These are phyloP conservation scores for Drechslera avenae DNA, from an alignment of 2,329 filamentous ascomycete species.

Conservation along the genomic window DNA sequence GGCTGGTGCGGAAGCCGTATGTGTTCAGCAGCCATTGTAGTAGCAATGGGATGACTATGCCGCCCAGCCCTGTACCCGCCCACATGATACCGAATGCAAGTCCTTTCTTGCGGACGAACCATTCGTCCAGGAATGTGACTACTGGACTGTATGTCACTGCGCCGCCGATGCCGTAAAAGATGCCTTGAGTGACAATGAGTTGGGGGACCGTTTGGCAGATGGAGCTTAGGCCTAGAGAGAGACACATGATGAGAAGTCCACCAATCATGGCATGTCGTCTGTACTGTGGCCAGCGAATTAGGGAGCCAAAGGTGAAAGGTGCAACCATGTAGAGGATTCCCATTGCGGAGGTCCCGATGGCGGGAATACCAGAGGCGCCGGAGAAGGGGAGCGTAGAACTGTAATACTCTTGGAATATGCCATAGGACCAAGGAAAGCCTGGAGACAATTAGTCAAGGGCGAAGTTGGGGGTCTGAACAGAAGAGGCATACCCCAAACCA, in stretches of 20 bases:
- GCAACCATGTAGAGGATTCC: conserved; percentile 54
- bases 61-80: conserved; percentile 51
- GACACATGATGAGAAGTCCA: conserved; percentile 47
- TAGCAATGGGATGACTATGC: conserved; percentile 52
- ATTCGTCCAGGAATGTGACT: conserved; percentile 65
- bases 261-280: conserved; percentile 36
- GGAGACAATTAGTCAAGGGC: conserved; percentile 4
- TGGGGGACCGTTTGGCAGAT: conserved; percentile 60
- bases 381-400: conserved; percentile 63
- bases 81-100: conserved; percentile 69
- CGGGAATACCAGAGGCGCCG: conserved; percentile 59
- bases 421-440: conserved; percentile 73
- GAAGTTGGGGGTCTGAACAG: not conserved
- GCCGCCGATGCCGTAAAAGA: conserved; percentile 65
- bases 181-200: conserved; percentile 65
- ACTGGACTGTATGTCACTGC: conserved; percentile 62
- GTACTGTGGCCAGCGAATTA: conserved; percentile 42
- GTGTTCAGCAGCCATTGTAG: conserved; percentile 47
- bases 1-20: conserved; percentile 51
- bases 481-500: conserved; percentile 53
- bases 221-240: conserved; percentile 49
- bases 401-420: conserved; percentile 74
- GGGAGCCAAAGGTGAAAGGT: conserved; percentile 47
- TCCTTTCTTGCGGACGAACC: conserved; percentile 64
- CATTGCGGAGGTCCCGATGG: conserved; percentile 69